Conservation (phyloP, 345 rosid genomes). For the Anastatica hierochuntica region DNA sequence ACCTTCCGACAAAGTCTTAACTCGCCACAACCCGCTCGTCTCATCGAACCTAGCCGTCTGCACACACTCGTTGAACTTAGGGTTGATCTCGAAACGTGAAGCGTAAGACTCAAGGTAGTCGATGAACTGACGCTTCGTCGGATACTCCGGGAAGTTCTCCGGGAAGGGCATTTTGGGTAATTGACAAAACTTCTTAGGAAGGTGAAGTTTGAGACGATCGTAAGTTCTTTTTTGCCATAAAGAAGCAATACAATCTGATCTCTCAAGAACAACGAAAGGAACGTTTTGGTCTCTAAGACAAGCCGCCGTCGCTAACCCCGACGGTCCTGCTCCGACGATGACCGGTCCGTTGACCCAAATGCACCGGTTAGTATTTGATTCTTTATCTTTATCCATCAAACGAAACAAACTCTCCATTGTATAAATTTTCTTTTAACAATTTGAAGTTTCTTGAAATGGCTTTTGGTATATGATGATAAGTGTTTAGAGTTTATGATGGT, state of each 20-base stretch:
- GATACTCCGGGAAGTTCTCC: slow-evolving; percentile 36
- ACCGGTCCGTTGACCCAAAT: slow-evolving; percentile 34
- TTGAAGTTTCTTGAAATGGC: neutral
- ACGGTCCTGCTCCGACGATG: slow-evolving; percentile 46
- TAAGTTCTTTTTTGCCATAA: slow-evolving; percentile 44
- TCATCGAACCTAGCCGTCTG: slow-evolving; percentile 70
- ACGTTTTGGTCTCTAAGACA: slow-evolving; percentile 38
- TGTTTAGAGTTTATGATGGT: neutral
- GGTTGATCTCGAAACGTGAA: slow-evolving; percentile 49
- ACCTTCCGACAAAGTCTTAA: slow-evolving; percentile 31
- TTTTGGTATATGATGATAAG: slow-evolving; percentile 12
- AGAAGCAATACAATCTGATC: slow-evolving; percentile 41
- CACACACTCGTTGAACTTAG: slow-evolving; percentile 62
- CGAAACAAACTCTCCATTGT: slow-evolving; percentile 36
- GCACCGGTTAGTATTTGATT: slow-evolving; percentile 29
- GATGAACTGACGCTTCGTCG: slow-evolving; percentile 39
- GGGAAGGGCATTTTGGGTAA: slow-evolving; percentile 45
- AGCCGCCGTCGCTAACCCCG: slow-evolving; percentile 45
- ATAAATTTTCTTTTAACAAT: neutral
- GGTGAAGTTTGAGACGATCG: slow-evolving; percentile 41
- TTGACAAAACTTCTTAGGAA: slow-evolving; percentile 40
- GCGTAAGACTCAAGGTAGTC: slow-evolving; percentile 56
- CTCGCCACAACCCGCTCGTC: slow-evolving; percentile 75
- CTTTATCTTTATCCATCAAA: slow-evolving; percentile 31
- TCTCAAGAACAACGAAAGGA: slow-evolving; percentile 40